A percentile compares a stretch with the other conserved stretches of the same genome.
Evolutionary conservation across 169 alveolate species (phyloP).

Genomic region (Ichthyophthirius multifiliis): DNA sequence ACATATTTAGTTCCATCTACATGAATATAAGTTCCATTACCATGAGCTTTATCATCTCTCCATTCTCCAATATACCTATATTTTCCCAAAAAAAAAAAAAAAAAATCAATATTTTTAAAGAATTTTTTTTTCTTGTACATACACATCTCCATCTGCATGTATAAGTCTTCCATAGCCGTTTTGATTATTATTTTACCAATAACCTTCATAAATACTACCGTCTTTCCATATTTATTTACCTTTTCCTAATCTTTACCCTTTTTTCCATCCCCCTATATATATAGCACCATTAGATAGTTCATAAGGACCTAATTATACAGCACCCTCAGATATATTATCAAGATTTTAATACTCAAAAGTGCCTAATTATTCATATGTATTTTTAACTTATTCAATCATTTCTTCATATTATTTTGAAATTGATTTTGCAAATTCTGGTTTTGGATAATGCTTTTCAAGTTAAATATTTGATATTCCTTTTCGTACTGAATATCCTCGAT

Average conservation of each 20-base stretch:
- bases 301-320: slow-evolving; percentile 4
- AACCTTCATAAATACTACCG: slow-evolving; percentile 55
- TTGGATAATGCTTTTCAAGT: too few species aligned
- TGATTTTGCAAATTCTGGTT: too few species aligned
- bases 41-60: slow-evolving; percentile 40
- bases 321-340: too few species aligned
- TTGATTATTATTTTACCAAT: slow-evolving; percentile 43
- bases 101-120: too few species aligned
- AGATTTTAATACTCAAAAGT: too few species aligned
- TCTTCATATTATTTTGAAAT: too few species aligned
- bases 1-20: slow-evolving; percentile 38
- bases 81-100: too few species aligned
- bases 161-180: slow-evolving; percentile 55
- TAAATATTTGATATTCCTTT: too few species aligned
- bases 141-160: slow-evolving; percentile 64
- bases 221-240: slow-evolving; percentile 56
- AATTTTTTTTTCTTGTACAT: slow-evolving; percentile 30
- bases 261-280: slow-evolving; percentile 38
- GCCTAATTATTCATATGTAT: too few species aligned
- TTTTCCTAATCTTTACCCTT: slow-evolving; percentile 44
- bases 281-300: neutral
- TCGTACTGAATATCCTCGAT: too few species aligned
- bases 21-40: slow-evolving; percentile 36
- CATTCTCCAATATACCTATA: slow-evolving; percentile 38
- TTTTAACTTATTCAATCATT: too few species aligned